These are phyloP conservation scores for Emergomyces orientalis DNA, from an alignment of 2,329 filamentous ascomycete genomes.

Conservation along the genomic window DNA sequence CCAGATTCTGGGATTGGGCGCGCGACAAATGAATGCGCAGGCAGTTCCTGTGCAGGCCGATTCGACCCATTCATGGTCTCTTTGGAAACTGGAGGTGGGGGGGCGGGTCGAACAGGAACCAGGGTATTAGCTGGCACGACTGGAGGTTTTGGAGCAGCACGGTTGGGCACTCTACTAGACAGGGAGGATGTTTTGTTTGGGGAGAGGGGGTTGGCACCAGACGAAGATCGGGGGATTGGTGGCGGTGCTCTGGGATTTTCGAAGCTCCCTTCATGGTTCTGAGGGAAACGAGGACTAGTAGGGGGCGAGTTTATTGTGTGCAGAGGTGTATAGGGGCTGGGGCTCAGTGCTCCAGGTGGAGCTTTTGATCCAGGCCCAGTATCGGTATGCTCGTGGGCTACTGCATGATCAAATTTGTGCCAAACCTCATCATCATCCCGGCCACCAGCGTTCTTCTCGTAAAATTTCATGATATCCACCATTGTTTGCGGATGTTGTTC, in stretches of 20 bases:
- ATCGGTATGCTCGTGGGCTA: constrained; percentile 43
- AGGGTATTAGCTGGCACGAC: constrained; percentile 31
- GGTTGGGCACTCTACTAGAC: constrained; percentile 58
- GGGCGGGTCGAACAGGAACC: constrained; percentile 35
- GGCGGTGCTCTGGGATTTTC: constrained; percentile 92
- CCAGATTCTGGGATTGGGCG: constrained; percentile 47
- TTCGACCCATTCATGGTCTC: constrained; percentile 46
- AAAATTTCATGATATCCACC: constrained; percentile 91
- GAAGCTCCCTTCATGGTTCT: constrained; percentile 86
- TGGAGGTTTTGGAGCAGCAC: constrained; percentile 83
- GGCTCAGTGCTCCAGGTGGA: constrained; percentile 37
- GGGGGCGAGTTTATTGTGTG: constrained; percentile 65
- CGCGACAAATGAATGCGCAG: constrained; percentile 32
- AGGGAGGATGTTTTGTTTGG: constrained; percentile 42
- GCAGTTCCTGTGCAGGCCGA: constrained; percentile 48
- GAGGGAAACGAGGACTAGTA: constrained; percentile 75
- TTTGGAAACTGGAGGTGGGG: constrained; percentile 33
- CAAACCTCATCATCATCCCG: constrained; percentile 77
- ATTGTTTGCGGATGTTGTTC: constrained; percentile 93
- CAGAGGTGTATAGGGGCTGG: constrained; percentile 44
- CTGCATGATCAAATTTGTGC: constrained; percentile 91
- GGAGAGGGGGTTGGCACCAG: constrained; percentile 29
- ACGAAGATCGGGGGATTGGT: constrained; percentile 58
- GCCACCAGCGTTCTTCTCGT: constrained; percentile 83
- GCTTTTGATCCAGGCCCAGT: constrained; percentile 29